Conservation (phyloP, 305 asterid species). For the Petunia hybrid region DNA sequence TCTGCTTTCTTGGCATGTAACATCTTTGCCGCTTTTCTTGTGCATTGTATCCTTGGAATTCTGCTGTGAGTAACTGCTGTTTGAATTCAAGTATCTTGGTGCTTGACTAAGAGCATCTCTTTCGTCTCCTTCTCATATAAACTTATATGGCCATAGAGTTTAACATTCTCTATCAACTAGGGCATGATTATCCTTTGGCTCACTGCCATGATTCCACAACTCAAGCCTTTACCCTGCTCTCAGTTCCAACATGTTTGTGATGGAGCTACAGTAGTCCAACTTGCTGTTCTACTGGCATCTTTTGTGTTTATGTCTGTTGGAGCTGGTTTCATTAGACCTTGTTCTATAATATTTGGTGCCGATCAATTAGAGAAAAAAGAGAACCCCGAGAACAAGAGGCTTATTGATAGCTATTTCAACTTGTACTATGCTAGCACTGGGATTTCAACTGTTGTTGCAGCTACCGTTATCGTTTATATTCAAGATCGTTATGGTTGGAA, state of each 20-base stretch:
- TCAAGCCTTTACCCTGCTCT: constrained; percentile 57
- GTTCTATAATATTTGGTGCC: constrained; percentile 69
- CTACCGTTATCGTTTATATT: background rate
- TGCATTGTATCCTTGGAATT: background rate
- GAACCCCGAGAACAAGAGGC: background rate
- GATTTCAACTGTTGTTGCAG: constrained; percentile 11
- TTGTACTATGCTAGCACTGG: constrained; percentile 26
- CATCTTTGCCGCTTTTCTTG: background rate
- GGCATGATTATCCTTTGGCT: constrained; percentile 28
- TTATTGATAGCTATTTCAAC: constrained; percentile 49
- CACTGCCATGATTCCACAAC: constrained; percentile 14
- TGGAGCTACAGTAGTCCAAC: constrained; percentile 40
- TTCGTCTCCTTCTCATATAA: background rate
- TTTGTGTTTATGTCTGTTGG: constrained; percentile 32
- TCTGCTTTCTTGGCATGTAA: no score
- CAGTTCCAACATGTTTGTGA: constrained; percentile 1
- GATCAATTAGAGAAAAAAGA: constrained; percentile 44
- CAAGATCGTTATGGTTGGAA: constrained; percentile 63
- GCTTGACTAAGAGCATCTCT: constrained; percentile 1
- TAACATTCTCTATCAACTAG: background rate
- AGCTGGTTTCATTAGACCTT: constrained; percentile 42
- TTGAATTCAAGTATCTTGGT: background rate
- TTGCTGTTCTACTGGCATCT: constrained; percentile 19
- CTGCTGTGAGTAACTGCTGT: background rate
- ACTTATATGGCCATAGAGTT: background rate